Percentiles rank a stretch among this genome's conserved stretches.
These are phyloP conservation scores for Candolleomyces aberdarensis DNA, from an alignment of 768 basidiomycete genomes.

Conservation along the genomic window DNA sequence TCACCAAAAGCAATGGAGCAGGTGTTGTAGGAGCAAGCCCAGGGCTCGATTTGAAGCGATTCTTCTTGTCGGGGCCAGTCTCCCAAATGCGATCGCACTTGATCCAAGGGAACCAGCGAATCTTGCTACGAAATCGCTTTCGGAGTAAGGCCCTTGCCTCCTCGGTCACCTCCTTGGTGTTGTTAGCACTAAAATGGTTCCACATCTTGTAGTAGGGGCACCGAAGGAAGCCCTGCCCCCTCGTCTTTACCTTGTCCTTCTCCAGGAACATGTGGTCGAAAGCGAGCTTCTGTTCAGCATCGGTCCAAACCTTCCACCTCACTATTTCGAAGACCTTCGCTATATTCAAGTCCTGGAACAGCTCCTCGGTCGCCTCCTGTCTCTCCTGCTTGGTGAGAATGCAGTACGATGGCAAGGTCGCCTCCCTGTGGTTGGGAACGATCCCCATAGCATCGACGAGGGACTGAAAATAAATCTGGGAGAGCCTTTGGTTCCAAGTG, in stretches of 20 bases:
- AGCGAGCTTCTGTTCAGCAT: background rate
- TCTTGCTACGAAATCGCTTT: background rate
- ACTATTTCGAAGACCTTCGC: background rate
- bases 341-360: background rate
- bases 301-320: background rate
- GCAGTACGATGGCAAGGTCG: background rate
- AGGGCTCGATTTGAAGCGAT: no score
- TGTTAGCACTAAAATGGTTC: background rate
- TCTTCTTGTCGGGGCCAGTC: no score
- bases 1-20: no score
- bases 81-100: no score
- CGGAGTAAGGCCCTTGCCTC: background rate
- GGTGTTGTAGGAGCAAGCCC: no score
- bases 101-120: background rate
- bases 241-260: background rate
- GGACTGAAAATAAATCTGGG: background rate
- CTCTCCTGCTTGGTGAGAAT: background rate
- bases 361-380: background rate
- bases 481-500: background rate
- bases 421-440: background rate
- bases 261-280: background rate
- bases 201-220: background rate
- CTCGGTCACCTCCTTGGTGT: background rate
- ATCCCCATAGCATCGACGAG: background rate
- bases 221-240: background rate